These are phyloP conservation scores for Scedosporium boydii DNA, from an alignment of 2,329 filamentous ascomycete species.

Conservation along the genomic window DNA sequence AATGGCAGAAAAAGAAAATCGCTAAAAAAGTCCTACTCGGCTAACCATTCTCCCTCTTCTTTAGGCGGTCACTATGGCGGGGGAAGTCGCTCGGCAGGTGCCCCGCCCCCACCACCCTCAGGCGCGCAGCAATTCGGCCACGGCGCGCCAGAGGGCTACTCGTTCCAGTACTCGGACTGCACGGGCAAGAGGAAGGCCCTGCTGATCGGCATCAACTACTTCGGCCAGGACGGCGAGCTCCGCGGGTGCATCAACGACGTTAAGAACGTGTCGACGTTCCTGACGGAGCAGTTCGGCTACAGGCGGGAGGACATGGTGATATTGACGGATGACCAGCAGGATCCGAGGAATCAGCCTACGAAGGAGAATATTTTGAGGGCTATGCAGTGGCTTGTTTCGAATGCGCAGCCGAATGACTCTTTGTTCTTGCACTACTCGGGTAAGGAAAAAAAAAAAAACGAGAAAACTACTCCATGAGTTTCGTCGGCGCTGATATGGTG, in stretches of 20 bases:
- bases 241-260: slow-evolving; percentile 75
- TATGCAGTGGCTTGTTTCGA: slow-evolving; percentile 66
- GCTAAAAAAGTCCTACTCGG: too few species aligned
- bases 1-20: too few species aligned
- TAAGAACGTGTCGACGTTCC: slow-evolving; percentile 63
- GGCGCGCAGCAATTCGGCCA: slow-evolving; percentile 51
- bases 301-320: slow-evolving; percentile 73
- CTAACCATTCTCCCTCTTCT: background rate
- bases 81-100: slow-evolving; percentile 22
- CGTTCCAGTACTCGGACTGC: slow-evolving; percentile 69
- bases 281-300: slow-evolving; percentile 60
- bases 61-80: slow-evolving; percentile 7
- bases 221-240: slow-evolving; percentile 61
- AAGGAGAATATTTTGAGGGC: slow-evolving; percentile 65
- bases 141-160: slow-evolving; percentile 59
- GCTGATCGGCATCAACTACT: slow-evolving; percentile 75
- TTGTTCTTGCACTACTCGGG: slow-evolving; percentile 71
- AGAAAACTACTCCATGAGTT: too few species aligned
- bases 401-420: slow-evolving; percentile 63
- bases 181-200: slow-evolving; percentile 64
- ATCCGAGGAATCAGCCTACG: slow-evolving; percentile 63
- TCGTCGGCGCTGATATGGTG: background rate
- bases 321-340: slow-evolving; percentile 64
- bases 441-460: slow-evolving; percentile 17
- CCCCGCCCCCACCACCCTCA: slow-evolving; percentile 37